phyloP scores from a whole-genome alignment of 805 yeast species.

The Saturnispora silvae region DNA sequence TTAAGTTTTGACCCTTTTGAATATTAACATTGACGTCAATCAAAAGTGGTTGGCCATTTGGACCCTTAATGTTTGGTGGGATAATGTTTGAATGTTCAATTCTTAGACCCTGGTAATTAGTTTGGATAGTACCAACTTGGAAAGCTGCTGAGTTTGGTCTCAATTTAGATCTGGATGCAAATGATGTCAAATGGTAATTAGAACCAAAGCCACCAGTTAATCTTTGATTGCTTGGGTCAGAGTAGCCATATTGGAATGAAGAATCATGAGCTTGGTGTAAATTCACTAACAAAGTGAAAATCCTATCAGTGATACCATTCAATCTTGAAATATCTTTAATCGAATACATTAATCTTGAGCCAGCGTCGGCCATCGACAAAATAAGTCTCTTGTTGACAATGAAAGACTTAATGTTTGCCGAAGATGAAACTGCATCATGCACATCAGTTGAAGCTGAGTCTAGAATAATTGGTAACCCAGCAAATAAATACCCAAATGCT shows the following conservation, averaged over 20 bases:
- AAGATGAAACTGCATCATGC: conserved; percentile 17
- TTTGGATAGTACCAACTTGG: conserved; percentile 61
- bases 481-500: conserved; percentile 85
- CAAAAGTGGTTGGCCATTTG: conserved; percentile 49
- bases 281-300: conserved; percentile 63
- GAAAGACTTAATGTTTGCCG: conserved; percentile 66
- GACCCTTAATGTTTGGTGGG: conserved; percentile 57
- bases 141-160: conserved; percentile 6
- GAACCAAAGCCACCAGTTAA: conserved; percentile 24
- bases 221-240: conserved; percentile 12
- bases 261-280: conserved; percentile 75
- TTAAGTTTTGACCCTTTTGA: conserved; percentile 52
- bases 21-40: conserved; percentile 54
- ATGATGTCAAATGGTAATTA: conserved; percentile 20
- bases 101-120: conserved; percentile 66
- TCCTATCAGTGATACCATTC: conserved; percentile 83
- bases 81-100: conserved; percentile 76
- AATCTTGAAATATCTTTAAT: conserved; percentile 85
- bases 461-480: conserved; percentile 78
- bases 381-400: conserved; percentile 83
- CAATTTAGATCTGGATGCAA: conserved; percentile 22
- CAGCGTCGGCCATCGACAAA: conserved; percentile 90
- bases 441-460: conserved; percentile 18
- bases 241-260: conserved; percentile 37
- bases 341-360: conserved; percentile 88